These are phyloP conservation scores for Tetrahymena thermophila DNA, from an alignment of 73 alveolate species.

Conservation along the genomic window DNA sequence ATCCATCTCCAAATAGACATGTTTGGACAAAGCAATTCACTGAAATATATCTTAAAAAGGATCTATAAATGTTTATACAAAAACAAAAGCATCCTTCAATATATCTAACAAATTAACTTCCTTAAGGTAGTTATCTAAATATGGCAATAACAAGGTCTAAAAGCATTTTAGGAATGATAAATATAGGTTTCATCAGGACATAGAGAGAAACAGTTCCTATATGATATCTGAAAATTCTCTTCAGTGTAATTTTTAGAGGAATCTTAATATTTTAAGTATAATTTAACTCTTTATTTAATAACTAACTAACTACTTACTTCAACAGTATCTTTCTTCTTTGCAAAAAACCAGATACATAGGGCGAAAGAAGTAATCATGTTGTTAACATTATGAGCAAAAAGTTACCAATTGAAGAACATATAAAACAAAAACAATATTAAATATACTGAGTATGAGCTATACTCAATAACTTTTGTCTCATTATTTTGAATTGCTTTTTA, in stretches of 20 bases:
- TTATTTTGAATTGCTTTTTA: neutral
- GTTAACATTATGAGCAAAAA: conserved; percentile 11
- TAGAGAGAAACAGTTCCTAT: conserved; percentile 22
- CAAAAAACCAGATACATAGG: conserved; percentile 33
- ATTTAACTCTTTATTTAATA: neutral
- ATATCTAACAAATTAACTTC: conserved; percentile 29
- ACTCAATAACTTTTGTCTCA: conserved; percentile 16
- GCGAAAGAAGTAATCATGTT: conserved; percentile 43
- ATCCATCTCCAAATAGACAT: conserved; percentile 34
- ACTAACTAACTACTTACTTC: neutral
- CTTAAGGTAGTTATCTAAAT: conserved; percentile 30
- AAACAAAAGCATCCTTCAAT: conserved; percentile 24
- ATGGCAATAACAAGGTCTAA: conserved; percentile 1
- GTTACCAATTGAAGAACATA: conserved; percentile 13
- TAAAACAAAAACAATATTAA: conserved; percentile 2
- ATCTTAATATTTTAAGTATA: neutral
- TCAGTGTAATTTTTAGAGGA: conserved; percentile 16
- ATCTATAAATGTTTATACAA: conserved; percentile 23
- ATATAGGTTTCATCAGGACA: conserved; percentile 9
- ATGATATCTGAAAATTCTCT: conserved; percentile 32
- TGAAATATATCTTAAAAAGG: conserved; percentile 31
- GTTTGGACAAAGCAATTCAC: conserved; percentile 31
- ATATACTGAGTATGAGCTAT: neutral
- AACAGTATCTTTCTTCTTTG: conserved; percentile 30
- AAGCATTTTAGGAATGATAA: conserved; percentile 13